These are phyloP conservation scores for Gossypium anomalum DNA, from an alignment of 345 rosid species.

Conservation along the genomic window DNA sequence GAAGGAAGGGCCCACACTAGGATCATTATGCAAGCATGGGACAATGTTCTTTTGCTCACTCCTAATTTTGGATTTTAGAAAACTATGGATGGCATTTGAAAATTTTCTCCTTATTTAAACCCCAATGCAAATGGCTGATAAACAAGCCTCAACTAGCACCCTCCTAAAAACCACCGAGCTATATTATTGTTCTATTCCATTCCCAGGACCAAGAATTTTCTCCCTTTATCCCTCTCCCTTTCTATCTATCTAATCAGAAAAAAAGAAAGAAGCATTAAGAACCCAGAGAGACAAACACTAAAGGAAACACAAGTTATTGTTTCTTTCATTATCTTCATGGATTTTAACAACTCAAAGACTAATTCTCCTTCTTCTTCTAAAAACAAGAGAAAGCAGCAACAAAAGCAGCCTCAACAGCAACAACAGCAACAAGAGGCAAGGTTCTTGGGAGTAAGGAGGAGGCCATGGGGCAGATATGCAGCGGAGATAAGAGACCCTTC, in stretches of 20 bases:
- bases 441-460: conserved; percentile 84
- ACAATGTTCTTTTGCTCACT: conserved; percentile 1
- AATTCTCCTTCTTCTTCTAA: conserved; percentile 50
- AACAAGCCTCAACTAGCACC: conserved; percentile 15
- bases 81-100: neutral
- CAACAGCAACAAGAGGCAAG: conserved; percentile 36
- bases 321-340: conserved; percentile 22
- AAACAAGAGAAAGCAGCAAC: conserved; percentile 47
- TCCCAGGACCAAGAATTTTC: neutral
- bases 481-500: conserved; percentile 93
- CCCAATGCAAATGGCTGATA: conserved; percentile 18
- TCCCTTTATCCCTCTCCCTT: conserved; percentile 13
- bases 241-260: neutral
- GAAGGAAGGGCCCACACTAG: conserved; percentile 20
- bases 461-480: conserved; percentile 97
- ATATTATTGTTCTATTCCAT: neutral
- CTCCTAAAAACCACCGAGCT: neutral
- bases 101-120: conserved; percentile 28
- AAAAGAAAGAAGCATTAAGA: neutral
- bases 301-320: neutral
- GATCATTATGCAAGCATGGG: conserved; percentile 26
- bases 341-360: conserved; percentile 27
- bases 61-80: conserved; percentile 1
- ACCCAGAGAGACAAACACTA: neutral
- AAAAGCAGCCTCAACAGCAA: conserved; percentile 18